These are phyloP conservation scores for Colletotrichum musicola DNA, from an alignment of 2,329 filamentous ascomycete genomes.

Conservation along the genomic window DNA sequence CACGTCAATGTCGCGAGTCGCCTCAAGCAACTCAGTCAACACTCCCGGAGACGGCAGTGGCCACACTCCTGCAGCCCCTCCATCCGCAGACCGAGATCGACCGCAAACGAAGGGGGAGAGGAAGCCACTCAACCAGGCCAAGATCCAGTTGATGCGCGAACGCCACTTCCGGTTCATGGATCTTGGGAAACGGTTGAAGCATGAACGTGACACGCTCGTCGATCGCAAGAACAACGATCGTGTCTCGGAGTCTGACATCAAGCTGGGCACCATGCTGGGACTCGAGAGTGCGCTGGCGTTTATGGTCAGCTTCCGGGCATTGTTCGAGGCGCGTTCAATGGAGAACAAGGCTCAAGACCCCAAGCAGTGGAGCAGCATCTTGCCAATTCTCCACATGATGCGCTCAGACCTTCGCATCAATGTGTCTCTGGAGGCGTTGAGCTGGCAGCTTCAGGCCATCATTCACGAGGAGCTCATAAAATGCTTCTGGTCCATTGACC, in stretches of 20 bases:
- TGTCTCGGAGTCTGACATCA: constrained; percentile 50
- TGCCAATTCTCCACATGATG: constrained; percentile 59
- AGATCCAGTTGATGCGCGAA: constrained; percentile 48
- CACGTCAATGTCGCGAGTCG: constrained; percentile 65
- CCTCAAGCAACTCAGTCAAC: constrained; percentile 65
- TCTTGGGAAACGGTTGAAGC: constrained; percentile 66
- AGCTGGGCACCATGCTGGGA: constrained; percentile 57
- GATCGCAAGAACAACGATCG: constrained; percentile 41
- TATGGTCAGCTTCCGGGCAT: constrained; percentile 65
- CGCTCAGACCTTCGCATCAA: constrained; percentile 52
- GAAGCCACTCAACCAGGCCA: constrained; percentile 45
- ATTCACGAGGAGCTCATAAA: constrained; percentile 60
- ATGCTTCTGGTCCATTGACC: constrained; percentile 49
- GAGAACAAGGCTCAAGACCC: constrained; percentile 58
- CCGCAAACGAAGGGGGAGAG: constrained; percentile 46
- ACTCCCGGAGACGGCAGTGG: constrained; percentile 62
- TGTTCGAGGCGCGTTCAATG: constrained; percentile 59
- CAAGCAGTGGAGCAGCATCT: constrained; percentile 56
- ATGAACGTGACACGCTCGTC: constrained; percentile 61
- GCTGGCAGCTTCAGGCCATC: constrained; percentile 58
- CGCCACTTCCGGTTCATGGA: constrained; percentile 53
- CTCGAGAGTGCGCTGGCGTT: constrained; percentile 66
- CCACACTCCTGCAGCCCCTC: constrained; percentile 53
- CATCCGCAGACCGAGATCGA: constrained; percentile 48
- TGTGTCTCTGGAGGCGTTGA: constrained; percentile 54